Evolutionary conservation across 1,284 basidiomycete genomes (phyloP).

Genomic region (Athelia psychrophila): DNA sequence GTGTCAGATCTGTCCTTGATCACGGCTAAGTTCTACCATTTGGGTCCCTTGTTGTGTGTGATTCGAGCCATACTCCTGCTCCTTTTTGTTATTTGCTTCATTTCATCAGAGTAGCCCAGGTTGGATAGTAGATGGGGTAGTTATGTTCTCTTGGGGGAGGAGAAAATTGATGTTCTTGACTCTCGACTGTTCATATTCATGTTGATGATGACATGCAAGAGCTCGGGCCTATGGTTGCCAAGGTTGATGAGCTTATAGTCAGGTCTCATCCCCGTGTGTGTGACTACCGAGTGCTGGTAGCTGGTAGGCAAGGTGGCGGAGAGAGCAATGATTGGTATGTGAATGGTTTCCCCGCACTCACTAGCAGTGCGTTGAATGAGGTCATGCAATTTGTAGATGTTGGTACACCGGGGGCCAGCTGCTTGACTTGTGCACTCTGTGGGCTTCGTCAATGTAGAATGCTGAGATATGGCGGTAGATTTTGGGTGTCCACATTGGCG

Average conservation of each 20-base stretch:
- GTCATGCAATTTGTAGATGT: conserved; percentile 8
- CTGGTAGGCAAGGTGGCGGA: conserved; percentile 15
- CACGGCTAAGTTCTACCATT: too few species aligned
- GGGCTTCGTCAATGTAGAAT: conserved; percentile 19
- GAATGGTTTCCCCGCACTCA: too few species aligned
- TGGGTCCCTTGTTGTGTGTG: too few species aligned
- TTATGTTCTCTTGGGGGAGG: conserved; percentile 3
- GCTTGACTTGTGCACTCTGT: conserved; percentile 12
- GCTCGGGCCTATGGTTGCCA: conserved; percentile 17
- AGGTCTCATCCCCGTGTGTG: conserved; percentile 8
- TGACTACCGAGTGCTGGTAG: conserved; percentile 10
- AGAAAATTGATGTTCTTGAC: conserved; percentile 15
- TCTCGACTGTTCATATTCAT: conserved; percentile 12
- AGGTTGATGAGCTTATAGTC: conserved; percentile 16
- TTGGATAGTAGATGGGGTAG: conserved; percentile 5
- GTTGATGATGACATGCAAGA: conserved; percentile 12
- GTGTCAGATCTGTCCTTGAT: too few species aligned
- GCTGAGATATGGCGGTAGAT: conserved; percentile 12
- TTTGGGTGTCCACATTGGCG: conserved; percentile 9
- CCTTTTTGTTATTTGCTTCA: conserved; percentile 14
- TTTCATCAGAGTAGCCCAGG: conserved; percentile 14
- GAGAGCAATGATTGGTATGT: conserved; percentile 13
- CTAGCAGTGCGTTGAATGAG: conserved; percentile 10
- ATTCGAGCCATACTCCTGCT: conserved; percentile 17
- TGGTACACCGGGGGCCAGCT: conserved; percentile 14